phyloP scores from a whole-genome alignment of 1,284 basidiomycete species.

The Athelia sp. region DNA sequence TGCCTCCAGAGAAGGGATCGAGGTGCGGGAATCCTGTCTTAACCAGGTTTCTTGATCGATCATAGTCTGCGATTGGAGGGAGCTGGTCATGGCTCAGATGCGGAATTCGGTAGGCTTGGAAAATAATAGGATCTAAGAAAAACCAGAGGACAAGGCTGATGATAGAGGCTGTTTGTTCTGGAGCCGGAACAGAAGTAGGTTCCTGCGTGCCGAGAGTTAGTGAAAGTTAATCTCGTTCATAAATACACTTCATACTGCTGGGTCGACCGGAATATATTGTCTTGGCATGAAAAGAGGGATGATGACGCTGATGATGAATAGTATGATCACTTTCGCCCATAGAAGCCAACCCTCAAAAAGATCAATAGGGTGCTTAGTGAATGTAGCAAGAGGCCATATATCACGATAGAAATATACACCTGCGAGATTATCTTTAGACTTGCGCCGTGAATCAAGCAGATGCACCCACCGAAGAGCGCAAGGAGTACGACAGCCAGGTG shows the following conservation, averaged over 20 bases:
- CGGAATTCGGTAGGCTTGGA: slow-evolving; percentile 18
- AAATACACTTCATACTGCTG: slow-evolving; percentile 16
- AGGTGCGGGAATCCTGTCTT: slow-evolving; percentile 11
- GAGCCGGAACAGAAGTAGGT: slow-evolving; percentile 28
- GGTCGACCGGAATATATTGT: slow-evolving; percentile 19
- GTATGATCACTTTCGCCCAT: slow-evolving; percentile 17
- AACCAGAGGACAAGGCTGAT: slow-evolving; percentile 40
- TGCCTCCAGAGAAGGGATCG: slow-evolving; percentile 2
- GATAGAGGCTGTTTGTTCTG: slow-evolving; percentile 48
- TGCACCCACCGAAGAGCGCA: slow-evolving; percentile 20
- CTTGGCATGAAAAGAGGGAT: slow-evolving; percentile 18
- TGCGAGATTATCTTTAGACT: too few relatives aligned
- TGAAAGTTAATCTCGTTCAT: background rate
- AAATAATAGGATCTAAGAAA: slow-evolving; percentile 40
- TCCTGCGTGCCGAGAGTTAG: background rate
- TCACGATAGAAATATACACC: slow-evolving; percentile 47
- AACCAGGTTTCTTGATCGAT: slow-evolving; percentile 21
- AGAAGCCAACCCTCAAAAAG: slow-evolving; percentile 16
- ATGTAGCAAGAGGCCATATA: slow-evolving; percentile 48
- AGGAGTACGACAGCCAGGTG: slow-evolving; percentile 23
- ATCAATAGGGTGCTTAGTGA: slow-evolving; percentile 17
- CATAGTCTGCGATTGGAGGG: slow-evolving; percentile 44
- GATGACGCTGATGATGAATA: slow-evolving; percentile 13
- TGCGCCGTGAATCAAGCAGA: too few relatives aligned
- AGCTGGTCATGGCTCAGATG: slow-evolving; percentile 25